Base-by-base conservation (phyloP, 345 rosid genomes). In the Dimocarpus longan region DNA sequence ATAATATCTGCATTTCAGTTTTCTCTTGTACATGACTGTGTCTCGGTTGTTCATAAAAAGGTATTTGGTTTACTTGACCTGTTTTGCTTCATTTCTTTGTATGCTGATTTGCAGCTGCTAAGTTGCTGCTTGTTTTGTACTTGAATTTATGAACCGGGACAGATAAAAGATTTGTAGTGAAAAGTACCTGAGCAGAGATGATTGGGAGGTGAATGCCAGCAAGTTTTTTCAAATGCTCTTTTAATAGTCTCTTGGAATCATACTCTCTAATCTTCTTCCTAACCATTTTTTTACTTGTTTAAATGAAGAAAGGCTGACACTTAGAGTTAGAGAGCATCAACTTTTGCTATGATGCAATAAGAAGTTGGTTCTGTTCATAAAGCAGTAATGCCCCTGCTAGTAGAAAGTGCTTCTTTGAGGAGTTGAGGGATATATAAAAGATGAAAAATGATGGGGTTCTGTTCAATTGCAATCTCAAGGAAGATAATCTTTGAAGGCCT, bases 231-330 rank as follows among this genome's bases (percentile, higher is more conserved):
- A 92, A 81, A 80, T 92, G 92, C 82, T 90, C 79, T 68, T 85
- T 92, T 77, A 92, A 81, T 52, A 92, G 91, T 72, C 92, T 86
- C 88, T 90, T 92, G 69, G 94, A 92, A 70, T 92, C 97, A 74
- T 88, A 89, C 86, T 92, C 97, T 85, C 93, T 90, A 73, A 90
- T 90, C 94, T 92, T 92, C 92, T 90, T 92, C 70, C 94, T 84
- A 66, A 91, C 97, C 97, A 92, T 92, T 74, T 75, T 54, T 16
- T 32, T 32, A 54, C 11, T 54, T 54, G 15, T 5, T 6, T 8
- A 19, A 60, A 60, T 10, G 24, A 60, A 60, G 28, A 60, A 22
- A 60, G 10, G 28, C 28, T 8, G 65, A 21, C 28, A 8, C 65
- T 60, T 22, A 8, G 65, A 60, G 16, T 54, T 54, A n/a, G 59